A percentile compares a stretch with the other conserved stretches of the same genome.
phyloP scores from a whole-genome alignment of 495 filamentous ascomycete species.

The Podospora comata region DNA sequence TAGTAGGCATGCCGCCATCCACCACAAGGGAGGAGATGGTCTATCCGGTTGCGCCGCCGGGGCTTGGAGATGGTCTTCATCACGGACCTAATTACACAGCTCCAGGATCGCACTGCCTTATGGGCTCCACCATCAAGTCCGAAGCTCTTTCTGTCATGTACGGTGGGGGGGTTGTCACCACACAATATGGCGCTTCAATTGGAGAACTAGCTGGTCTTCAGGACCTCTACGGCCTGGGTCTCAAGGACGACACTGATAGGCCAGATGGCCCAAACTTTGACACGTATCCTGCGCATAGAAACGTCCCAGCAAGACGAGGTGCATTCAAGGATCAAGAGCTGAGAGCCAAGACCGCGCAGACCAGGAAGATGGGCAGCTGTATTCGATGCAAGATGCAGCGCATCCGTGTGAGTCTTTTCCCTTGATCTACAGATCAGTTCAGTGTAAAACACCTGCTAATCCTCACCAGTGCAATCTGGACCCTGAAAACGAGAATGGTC shows the following conservation, averaged over 20 bases:
- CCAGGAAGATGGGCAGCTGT: conserved; percentile 50
- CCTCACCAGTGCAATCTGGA: conserved; percentile 45
- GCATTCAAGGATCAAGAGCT: conserved; percentile 48
- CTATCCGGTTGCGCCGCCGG: conserved; percentile 35
- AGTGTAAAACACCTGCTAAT: conserved; percentile 14
- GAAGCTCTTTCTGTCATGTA: conserved; percentile 2
- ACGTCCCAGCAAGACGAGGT: conserved; percentile 40
- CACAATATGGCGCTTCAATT: background rate
- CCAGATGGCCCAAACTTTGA: conserved; percentile 7
- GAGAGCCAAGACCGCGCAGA: conserved; percentile 48
- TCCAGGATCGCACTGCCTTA: background rate
- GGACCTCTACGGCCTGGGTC: background rate
- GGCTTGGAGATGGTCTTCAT: background rate
- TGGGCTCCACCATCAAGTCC: background rate
- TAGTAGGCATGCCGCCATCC: conserved; percentile 37
- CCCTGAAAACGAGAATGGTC: conserved; percentile 38
- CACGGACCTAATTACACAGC: background rate
- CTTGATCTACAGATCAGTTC: background rate
- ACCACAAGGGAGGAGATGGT: conserved; percentile 44
- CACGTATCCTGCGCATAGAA: conserved; percentile 22
- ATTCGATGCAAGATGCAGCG: conserved; percentile 54
- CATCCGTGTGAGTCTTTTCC: conserved; percentile 44
- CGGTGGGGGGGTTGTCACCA: background rate
- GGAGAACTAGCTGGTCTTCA: background rate
- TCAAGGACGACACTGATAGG: background rate